Evolutionary conservation across 2,329 filamentous ascomycete species (phyloP), one percentile per base, ranked within the genome.

Genomic region (Bipolaris gigantea): DNA sequence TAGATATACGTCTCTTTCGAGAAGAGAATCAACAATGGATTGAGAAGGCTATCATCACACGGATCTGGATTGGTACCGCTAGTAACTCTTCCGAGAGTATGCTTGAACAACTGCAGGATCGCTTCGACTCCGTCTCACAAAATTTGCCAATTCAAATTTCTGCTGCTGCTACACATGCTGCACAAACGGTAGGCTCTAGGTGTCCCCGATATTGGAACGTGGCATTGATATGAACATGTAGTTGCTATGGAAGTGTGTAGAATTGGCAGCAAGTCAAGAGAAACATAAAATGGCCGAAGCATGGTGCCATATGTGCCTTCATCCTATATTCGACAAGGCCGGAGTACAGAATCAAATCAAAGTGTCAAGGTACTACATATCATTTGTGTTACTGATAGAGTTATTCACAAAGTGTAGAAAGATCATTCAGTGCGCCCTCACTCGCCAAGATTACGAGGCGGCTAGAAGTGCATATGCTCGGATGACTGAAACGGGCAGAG

Each of bases 171-270:
- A 85, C 89, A 11, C 83, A 85, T 57, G 86, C 87, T 32, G 83
- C 83, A 6, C 87, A 90, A 62, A 88, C 85, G 32, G 85, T 89
- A 67, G 62, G 82, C 72, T 25, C 16, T 6, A 5, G 5, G 3
- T 15, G 16, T 5, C 10, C 15, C 10, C 5, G 15, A 1, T 41
- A 16, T 23, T 21, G 10, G 6, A 6, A 8, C 9, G 5, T 23
- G n/a, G 36, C 34, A 13, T 13, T 50, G 38, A 50, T 3, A 23
- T 21, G 40, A 11, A 25, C 10, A 27, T 21, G 7, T 52, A 93
- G 89, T 73, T 96, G 3, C 75, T 96, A 3, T 97, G 92, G 91
- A 94, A 91, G 73, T 83, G 81, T 23, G 79, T 89, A n/a, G 88
- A 92, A 48, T 73, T 78, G 1, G 77, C 79, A 13, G 85, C 83